These are phyloP conservation scores for Tetrapisispora namnaoensis DNA, from an alignment of 805 yeast species.

Conservation along the genomic window DNA sequence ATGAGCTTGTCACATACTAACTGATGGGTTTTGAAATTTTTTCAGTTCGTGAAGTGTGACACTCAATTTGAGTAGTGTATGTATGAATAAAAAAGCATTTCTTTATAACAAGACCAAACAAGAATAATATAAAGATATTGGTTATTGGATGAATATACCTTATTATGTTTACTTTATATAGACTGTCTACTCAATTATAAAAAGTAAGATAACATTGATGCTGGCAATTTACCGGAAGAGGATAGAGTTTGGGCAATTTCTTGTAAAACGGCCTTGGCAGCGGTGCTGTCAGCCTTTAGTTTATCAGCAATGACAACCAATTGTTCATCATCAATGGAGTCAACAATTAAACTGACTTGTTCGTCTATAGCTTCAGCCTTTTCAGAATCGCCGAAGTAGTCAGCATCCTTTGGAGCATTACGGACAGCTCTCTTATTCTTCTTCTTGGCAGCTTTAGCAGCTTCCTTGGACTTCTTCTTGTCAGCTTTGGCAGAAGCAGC, in stretches of 20 bases:
- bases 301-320: conserved; percentile 66
- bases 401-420: conserved; percentile 69
- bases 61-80: neutral
- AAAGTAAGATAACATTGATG: conserved; percentile 46
- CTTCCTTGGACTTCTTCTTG: conserved; percentile 92
- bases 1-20: neutral
- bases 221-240: conserved; percentile 46
- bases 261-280: conserved; percentile 49
- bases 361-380: conserved; percentile 60
- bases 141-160: too few species aligned
- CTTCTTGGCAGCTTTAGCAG: conserved; percentile 83
- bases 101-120: neutral
- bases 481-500: conserved; percentile 54
- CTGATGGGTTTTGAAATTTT: neutral
- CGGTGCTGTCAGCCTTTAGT: conserved; percentile 44
- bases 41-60: neutral
- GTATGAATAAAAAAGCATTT: neutral
- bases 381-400: conserved; percentile 72
- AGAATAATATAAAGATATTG: too few species aligned
- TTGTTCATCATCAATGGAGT: conserved; percentile 67
- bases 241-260: conserved; percentile 46
- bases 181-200: conserved; percentile 10
- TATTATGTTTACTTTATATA: neutral
- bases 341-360: conserved; percentile 73
- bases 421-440: conserved; percentile 89